Percentiles rank a stretch among this genome's conserved stretches.
Conservation (phyloP, 306 rosid species). For the Arachis hypogaea region DNA sequence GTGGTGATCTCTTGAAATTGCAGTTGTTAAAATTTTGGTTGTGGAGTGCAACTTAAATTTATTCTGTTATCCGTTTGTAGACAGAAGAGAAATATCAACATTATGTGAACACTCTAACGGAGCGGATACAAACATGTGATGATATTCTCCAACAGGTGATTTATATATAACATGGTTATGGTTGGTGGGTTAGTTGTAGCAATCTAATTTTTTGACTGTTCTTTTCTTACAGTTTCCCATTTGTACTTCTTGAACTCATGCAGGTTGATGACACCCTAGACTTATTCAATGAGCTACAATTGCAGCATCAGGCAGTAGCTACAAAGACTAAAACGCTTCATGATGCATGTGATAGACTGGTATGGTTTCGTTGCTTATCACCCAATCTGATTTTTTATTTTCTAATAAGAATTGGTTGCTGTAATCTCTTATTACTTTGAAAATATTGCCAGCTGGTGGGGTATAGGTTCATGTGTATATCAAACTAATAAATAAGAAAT, state of each 20-base stretch:
- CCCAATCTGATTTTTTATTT: constrained; percentile 17
- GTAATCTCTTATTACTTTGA: constrained; percentile 6
- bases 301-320: constrained; percentile 96
- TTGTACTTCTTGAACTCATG: constrained; percentile 36
- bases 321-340: constrained; percentile 97
- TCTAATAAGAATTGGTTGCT: constrained; percentile 4
- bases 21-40: constrained; percentile 9
- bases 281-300: constrained; percentile 77
- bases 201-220: constrained; percentile 10
- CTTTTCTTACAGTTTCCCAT: constrained; percentile 23
- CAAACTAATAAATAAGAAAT: constrained; percentile 27
- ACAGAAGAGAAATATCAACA: constrained; percentile 97
- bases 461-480: constrained; percentile 1
- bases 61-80: constrained; percentile 46
- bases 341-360: constrained; percentile 95
- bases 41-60: constrained; percentile 6
- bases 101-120: constrained; percentile 80
- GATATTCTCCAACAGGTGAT: constrained; percentile 81
- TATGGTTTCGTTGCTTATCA: constrained; percentile 44
- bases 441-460: constrained; percentile 6
- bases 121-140: constrained; percentile 91
- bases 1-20: constrained; percentile 33
- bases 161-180: constrained; percentile 14
- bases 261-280: constrained; percentile 93
- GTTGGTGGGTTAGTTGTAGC: not conserved